phyloP scores from a whole-genome alignment of 2,329 filamentous ascomycete genomes.

The Curvularia lunata region DNA sequence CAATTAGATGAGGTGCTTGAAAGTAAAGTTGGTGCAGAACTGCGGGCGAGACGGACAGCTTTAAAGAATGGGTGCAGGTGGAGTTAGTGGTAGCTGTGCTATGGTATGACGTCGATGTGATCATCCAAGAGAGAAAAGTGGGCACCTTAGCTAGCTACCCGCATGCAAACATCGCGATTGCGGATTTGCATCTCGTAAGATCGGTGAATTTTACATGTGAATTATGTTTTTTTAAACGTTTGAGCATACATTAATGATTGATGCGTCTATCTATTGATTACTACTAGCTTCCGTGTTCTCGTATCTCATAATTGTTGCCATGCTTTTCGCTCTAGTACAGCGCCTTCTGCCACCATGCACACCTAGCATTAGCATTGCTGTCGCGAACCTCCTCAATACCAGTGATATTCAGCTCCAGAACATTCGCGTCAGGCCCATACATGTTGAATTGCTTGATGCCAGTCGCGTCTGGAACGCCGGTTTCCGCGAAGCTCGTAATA shows the following conservation, averaged over 20 bases:
- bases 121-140: constrained; percentile 15
- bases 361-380: constrained; percentile 56
- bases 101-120: constrained; percentile 35
- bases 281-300: background rate
- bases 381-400: constrained; percentile 54
- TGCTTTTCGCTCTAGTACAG: constrained; percentile 42
- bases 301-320: background rate
- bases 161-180: constrained; percentile 12
- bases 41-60: constrained; percentile 20
- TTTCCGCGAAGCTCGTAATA: constrained; percentile 53
- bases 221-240: background rate
- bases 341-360: constrained; percentile 61
- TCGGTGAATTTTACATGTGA: background rate
- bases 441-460: constrained; percentile 54
- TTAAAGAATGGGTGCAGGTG: constrained; percentile 22
- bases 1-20: constrained; percentile 14
- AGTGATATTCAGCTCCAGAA: constrained; percentile 54
- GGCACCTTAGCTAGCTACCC: constrained; percentile 4
- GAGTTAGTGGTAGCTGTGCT: constrained; percentile 12
- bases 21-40: constrained; percentile 7
- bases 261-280: constrained; percentile 6
- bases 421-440: constrained; percentile 54
- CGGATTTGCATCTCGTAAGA: constrained; percentile 3
- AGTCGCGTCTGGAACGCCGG: constrained; percentile 48
- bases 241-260: background rate